Evolutionary conservation across 305 asterid genomes (phyloP).

Genomic region (Nicotiana rustica): DNA sequence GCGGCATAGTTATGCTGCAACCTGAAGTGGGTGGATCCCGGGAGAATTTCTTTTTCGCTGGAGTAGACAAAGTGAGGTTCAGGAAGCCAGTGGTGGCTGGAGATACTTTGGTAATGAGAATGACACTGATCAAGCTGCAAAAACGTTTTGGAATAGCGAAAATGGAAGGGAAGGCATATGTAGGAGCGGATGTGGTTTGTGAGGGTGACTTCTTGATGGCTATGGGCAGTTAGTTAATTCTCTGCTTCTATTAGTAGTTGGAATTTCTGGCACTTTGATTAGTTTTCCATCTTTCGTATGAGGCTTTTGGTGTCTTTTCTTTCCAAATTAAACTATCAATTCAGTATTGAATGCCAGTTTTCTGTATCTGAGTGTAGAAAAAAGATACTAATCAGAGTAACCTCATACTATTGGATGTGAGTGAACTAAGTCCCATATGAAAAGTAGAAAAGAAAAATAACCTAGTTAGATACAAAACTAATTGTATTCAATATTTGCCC

Average conservation of each 20-base stretch:
- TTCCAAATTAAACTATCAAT: not conserved
- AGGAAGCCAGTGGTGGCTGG: slow-evolving; percentile 92
- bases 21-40: slow-evolving; percentile 92
- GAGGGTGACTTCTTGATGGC: slow-evolving; percentile 95
- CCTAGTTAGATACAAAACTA: no score
- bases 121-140: slow-evolving; percentile 87
- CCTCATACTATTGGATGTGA: not conserved
- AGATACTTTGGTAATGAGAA: slow-evolving; percentile 92
- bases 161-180: slow-evolving; percentile 93
- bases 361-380: not conserved
- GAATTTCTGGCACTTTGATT: not conserved
- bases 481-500: no score
- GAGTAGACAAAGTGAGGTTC: slow-evolving; percentile 88
- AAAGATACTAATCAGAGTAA: not conserved
- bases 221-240: slow-evolving; percentile 39
- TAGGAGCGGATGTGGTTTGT: slow-evolving; percentile 75
- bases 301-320: not conserved
- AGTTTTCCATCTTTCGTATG: not conserved
- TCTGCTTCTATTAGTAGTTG: not conserved
- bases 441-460: no score
- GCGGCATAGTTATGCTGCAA: slow-evolving; percentile 87
- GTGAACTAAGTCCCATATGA: no score
- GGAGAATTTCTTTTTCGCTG: slow-evolving; percentile 82
- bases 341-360: not conserved
- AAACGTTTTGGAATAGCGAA: slow-evolving; percentile 87